Base-by-base conservation (phyloP, 371 early-diverging fungal genomes). In the Zopfochytrium polystomum region DNA sequence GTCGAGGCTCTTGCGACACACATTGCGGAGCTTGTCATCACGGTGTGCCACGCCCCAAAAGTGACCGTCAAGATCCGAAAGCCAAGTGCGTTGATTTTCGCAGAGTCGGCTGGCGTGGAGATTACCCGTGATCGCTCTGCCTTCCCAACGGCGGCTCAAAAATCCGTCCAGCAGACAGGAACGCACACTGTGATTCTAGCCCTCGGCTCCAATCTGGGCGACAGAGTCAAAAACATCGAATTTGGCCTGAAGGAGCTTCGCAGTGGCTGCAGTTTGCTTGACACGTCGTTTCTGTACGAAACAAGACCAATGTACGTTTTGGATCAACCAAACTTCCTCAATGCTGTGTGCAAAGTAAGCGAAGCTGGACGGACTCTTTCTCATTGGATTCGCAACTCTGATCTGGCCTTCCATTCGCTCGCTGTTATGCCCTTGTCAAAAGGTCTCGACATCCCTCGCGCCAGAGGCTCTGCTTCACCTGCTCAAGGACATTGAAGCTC, bases 261-360 rank as follows among this genome's bases (percentile, higher is more conserved):
- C 65, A 62, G 65, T 0, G 72, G 76, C 22, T 71, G 84, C 51
- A 71, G 77, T 15, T 72, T 98, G 2, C 65, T 89, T n/a, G 93
- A 96, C 64, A 95, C 97, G 11, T 95, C 95, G 42, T 96, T 91
- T 74, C 70, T 98, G 60, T 98, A 98, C 73, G 93, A 96, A 68
- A 93, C 96, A 0, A 52, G 25, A 11, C 93, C 98, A 32, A 96
- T 96, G 97, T 97, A 98, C 74, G 84, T 89, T 31, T 77, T 80
- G 5, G 95, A 97, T 44, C 98, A 98, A 68, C 91, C 94, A 5
- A 66, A 77, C 22, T 98, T 97, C 70, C 67, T 98, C 52, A 98
- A 98, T 59, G 91, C 67, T 11, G 93, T 84, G 0, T 87, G 87
- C 72, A 91, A 92, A 72, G 86, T 93, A 66, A 73, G 52, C 51